Percentiles rank a stretch among this genome's conserved stretches.
phyloP scores from a whole-genome alignment of 2,329 filamentous ascomycete genomes.

The Pseudocercospora fuligena region DNA sequence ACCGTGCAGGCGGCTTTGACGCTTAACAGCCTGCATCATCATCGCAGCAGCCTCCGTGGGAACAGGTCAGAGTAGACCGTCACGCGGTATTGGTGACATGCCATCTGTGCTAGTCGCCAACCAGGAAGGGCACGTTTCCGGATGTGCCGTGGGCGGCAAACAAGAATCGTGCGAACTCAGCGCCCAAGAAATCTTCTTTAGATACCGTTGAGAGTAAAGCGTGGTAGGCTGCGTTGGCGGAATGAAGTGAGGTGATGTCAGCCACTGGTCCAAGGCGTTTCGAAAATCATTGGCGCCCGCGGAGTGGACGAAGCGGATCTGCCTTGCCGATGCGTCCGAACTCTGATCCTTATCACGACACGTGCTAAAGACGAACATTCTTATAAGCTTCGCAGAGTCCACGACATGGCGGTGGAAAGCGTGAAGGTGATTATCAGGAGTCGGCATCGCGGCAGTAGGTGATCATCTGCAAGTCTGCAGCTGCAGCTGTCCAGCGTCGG shows the following conservation, averaged over 20 bases:
- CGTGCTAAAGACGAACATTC: neutral
- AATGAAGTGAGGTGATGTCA: conserved; percentile 13
- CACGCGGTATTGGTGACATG: neutral
- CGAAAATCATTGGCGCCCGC: neutral
- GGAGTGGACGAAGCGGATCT: neutral
- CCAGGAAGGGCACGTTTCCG: conserved; percentile 3
- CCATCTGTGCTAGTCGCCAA: conserved; percentile 1
- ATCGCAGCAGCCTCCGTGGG: too few species aligned
- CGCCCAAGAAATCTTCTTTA: neutral
- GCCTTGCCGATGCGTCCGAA: neutral
- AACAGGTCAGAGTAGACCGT: neutral
- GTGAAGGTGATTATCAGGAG: neutral
- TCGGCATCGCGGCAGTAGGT: neutral
- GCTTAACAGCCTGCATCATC: neutral
- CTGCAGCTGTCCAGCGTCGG: neutral
- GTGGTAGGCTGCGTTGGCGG: neutral
- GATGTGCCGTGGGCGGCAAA: neutral
- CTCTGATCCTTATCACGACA: neutral
- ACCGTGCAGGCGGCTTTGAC: neutral
- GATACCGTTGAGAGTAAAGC: neutral
- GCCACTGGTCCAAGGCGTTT: neutral
- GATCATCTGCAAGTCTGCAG: neutral
- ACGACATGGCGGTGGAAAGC: neutral
- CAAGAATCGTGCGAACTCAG: conserved; percentile 6
- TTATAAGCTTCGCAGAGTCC: neutral